Base-by-base conservation (phyloP, 345 rosid species). In the Brassica rapa region DNA sequence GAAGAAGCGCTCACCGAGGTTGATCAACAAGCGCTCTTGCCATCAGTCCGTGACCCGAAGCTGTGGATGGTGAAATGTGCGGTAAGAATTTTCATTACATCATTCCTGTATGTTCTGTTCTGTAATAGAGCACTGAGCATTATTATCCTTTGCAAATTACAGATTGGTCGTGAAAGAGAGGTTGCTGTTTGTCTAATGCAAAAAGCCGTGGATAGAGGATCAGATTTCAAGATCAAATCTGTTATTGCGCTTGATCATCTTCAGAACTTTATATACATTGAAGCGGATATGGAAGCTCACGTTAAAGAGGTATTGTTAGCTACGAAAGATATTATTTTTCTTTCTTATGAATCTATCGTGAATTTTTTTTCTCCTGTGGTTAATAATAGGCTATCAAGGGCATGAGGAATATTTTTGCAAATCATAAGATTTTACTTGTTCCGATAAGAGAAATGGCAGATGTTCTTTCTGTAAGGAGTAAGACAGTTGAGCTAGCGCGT, bases 141-240 rank as follows among this genome's bases (percentile, higher is more conserved):
- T 2, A 60, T 8, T 6, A 25, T 60, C 63, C 35, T 5, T 23
- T 53, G 21, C 29, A 55, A 37, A 24, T 74, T 74, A 46, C 80
- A 93, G 98, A 89, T 89, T 89, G 98, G 98, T 33, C 93, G 79
- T 62, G 98, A 93, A 76, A 83, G 97, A 74, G 98, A 93, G 82
- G 87, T 88, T 21, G 98, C 89, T 46, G 90, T 86, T 69, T 93
- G 96, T 79, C 86, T 93, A 9, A 90, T 93, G 98, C 96, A 93
- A 76, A 93, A 91, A 80, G 81, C 16, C 78, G 84, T 93, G 53
- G 97, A 93, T 83, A 90, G 77, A 85, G 96, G 93, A 80, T 67
- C 89, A 35, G 94, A 90, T 55, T 68, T 91, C 75, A 93, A 93
- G 81, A 93, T 93, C 43, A 85, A 86, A 76, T 93, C 98, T 66